Conservation (phyloP, 805 yeast genomes). For the Saccharomycopsis lassenensis region DNA sequence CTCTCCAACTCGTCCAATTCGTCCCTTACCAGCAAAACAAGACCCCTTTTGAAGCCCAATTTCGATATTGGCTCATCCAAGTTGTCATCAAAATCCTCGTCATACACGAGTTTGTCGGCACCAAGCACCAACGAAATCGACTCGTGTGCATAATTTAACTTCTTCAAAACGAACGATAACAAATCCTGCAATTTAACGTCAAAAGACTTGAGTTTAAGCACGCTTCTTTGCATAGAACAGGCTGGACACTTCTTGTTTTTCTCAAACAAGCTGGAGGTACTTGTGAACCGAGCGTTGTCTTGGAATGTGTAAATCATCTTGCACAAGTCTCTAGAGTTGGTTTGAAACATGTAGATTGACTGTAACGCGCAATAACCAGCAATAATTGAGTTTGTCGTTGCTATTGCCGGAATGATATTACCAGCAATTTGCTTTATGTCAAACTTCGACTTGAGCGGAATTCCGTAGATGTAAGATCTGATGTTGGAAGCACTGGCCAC, state of each 20-base stretch:
- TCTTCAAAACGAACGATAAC: slow-evolving; percentile 34
- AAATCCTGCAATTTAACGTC: too few relatives aligned
- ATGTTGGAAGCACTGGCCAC: slow-evolving; percentile 80
- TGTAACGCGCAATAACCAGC: slow-evolving; percentile 80
- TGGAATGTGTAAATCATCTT: slow-evolving; percentile 42
- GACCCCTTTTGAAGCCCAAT: slow-evolving; percentile 49
- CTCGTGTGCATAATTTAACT: slow-evolving; percentile 48
- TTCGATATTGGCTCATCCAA: slow-evolving; percentile 34
- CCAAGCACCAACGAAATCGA: slow-evolving; percentile 47
- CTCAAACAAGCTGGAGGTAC: slow-evolving; percentile 46
- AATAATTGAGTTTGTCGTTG: slow-evolving; percentile 92
- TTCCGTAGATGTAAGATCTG: slow-evolving; percentile 58
- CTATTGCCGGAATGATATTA: slow-evolving; percentile 95
- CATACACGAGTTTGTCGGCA: slow-evolving; percentile 56
- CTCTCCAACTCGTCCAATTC: slow-evolving; percentile 60
- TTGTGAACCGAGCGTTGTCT: slow-evolving; percentile 50
- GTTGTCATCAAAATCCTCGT: slow-evolving; percentile 83
- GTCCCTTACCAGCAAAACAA: slow-evolving; percentile 61
- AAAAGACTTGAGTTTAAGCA: slow-evolving; percentile 28
- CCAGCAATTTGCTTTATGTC: slow-evolving; percentile 94
- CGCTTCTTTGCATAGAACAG: slow-evolving; percentile 46
- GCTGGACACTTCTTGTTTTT: slow-evolving; percentile 70
- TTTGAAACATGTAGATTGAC: slow-evolving; percentile 36
- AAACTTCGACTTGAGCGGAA: slow-evolving; percentile 65
- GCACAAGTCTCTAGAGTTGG: slow-evolving; percentile 26